Evolutionary conservation across 768 basidiomycete species (phyloP), one percentile per base, ranked within the genome.

Genomic region (Cystobasidium tubakii): DNA sequence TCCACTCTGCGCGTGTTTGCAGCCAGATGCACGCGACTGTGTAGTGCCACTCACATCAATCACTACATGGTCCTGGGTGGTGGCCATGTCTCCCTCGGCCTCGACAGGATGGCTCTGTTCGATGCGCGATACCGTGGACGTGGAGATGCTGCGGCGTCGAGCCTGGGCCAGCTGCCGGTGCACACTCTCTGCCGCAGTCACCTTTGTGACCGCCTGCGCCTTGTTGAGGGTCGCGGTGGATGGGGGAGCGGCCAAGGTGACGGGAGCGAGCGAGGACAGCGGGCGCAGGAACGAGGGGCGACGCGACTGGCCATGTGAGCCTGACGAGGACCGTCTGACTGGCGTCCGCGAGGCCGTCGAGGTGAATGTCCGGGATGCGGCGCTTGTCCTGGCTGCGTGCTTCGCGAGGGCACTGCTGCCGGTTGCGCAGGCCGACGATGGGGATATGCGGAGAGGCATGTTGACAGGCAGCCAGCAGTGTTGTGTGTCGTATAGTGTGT

Each of bases 71-170:
- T 60, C 57, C 33, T 60, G 57, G 12, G 57, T 60, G 23, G 57
- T 60, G 23, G 57, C 57, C 57, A 60, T 60, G 33, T 60, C 57
- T 6, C 57, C 57, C 33, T 60, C 57, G 4, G 57, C 57, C 23
- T 60, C 57, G 23, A 60, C 57, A 6, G 27, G 23, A 6, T 25
- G 57, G 33, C 29, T 29, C 33, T 60, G 57, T 31, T 60, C 57
- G 27, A 60, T 60, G 12, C 33, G 57, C 12, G 57, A 15, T 12
- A 29, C 15, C 6, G 12, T 12, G 27, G 57, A 29, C 12, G 57
- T 60, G 25, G 57, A 60, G 4, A 60, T 25, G 25, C 33, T 27
- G 10, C 57, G 25, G 12, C 57, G 4, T 60, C 46, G 42, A 42
- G 42, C 21, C 39, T 39, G 39, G 46, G 46, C 46, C 15, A 50